These are phyloP conservation scores for Fusarium sp. DNA, from an alignment of 2,329 filamentous ascomycete genomes.

Conservation along the genomic window DNA sequence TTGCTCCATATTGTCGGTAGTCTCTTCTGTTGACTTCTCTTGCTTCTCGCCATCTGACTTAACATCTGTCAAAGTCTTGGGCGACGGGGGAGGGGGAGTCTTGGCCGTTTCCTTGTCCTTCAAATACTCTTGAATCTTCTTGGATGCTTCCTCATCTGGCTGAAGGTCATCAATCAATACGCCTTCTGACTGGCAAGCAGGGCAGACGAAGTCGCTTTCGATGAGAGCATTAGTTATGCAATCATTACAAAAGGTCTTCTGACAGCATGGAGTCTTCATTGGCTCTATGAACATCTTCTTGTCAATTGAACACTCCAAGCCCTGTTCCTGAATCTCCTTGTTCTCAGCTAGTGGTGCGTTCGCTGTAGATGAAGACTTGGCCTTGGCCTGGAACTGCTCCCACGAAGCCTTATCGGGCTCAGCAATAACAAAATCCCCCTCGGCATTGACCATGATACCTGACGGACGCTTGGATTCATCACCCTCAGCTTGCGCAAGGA, in stretches of 20 bases:
- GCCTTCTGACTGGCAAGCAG: constrained; percentile 88
- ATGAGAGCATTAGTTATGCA: constrained; percentile 99
- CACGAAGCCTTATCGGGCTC: constrained; percentile 95
- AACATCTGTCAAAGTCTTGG: constrained; percentile 39
- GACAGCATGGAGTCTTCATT: constrained; percentile 98
- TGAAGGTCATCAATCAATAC: constrained; percentile 93
- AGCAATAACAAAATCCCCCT: constrained; percentile 96
- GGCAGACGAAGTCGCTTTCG: constrained; percentile 97
- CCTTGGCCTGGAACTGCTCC: constrained; percentile 96
- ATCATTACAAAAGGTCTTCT: constrained; percentile 98
- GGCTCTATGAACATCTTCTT: constrained; percentile 98
- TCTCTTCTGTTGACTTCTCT: constrained; percentile 44
- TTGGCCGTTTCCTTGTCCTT: constrained; percentile 65
- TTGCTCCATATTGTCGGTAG: constrained; percentile 52
- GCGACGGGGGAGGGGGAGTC: constrained; percentile 48
- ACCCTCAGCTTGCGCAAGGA: constrained; percentile 76
- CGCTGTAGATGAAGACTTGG: constrained; percentile 85
- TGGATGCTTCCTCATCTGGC: constrained; percentile 79
- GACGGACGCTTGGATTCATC: constrained; percentile 86
- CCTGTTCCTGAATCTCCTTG: constrained; percentile 87
- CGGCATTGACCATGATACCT: constrained; percentile 96
- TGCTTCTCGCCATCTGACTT: constrained; percentile 32
- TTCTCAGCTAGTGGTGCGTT: constrained; percentile 80
- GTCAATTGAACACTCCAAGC: constrained; percentile 94
- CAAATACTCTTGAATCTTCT: constrained; percentile 80